These are phyloP conservation scores for Fraxinus sp. DNA, from an alignment of 305 asterid genomes.

Conservation along the genomic window DNA sequence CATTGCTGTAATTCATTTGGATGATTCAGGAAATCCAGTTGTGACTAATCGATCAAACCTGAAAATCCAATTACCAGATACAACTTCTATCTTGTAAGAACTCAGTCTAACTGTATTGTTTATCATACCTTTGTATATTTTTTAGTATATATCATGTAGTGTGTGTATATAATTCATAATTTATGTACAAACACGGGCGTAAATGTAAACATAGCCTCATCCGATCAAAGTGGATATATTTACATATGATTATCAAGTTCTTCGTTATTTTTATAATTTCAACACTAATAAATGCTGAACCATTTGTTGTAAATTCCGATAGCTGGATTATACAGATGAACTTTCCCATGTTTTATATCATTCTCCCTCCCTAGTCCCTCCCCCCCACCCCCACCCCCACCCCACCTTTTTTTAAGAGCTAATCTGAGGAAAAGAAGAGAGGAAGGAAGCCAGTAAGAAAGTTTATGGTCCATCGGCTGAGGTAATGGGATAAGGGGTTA, in stretches of 20 bases:
- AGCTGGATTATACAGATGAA: background rate
- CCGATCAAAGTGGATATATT: background rate
- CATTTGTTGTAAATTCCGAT: background rate
- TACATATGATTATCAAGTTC: background rate
- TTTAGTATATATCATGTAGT: constrained; percentile 24
- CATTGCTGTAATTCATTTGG: constrained; percentile 61
- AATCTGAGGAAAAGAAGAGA: background rate
- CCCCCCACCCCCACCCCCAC: too few species aligned
- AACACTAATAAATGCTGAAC: background rate
- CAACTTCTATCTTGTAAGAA: constrained; percentile 42
- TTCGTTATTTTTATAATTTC: background rate
- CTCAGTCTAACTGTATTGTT: background rate
- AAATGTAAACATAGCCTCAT: constrained; percentile 16
- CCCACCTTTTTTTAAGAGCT: too few species aligned
- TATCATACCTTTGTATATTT: constrained; percentile 12
- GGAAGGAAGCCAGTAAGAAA: background rate
- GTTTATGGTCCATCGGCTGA: constrained; percentile 21
- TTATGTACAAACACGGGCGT: constrained; percentile 19
- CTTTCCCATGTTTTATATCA: background rate
- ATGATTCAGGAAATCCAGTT: constrained; percentile 70
- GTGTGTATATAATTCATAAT: constrained; percentile 21
- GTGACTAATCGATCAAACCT: constrained; percentile 52
- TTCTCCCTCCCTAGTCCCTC: too few species aligned
- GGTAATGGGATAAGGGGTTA: background rate
- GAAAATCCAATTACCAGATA: constrained; percentile 60